Percentiles rank a stretch among this genome's conserved stretches.
These are phyloP conservation scores for Tricholoma terreum DNA, from an alignment of 768 basidiomycete species.

Conservation along the genomic window DNA sequence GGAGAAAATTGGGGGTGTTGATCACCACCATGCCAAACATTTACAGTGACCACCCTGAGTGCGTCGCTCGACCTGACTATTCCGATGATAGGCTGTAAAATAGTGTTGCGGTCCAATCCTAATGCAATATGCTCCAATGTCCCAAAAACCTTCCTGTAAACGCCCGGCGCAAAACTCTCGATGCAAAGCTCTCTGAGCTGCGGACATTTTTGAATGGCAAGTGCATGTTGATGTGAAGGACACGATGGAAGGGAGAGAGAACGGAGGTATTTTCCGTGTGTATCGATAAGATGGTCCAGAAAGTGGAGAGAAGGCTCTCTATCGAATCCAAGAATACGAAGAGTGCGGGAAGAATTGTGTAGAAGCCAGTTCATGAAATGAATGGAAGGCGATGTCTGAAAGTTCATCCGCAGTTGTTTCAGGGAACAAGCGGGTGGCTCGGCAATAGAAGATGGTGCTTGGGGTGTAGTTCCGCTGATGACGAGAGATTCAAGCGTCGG, in stretches of 20 bases:
- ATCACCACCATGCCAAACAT: slow-evolving; percentile 51
- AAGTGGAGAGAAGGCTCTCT: slow-evolving; percentile 55
- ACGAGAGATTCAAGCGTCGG: slow-evolving; percentile 53
- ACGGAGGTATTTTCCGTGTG: slow-evolving; percentile 47
- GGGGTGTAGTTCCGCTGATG: slow-evolving; percentile 57
- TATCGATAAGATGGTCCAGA: slow-evolving; percentile 51
- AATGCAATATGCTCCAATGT: slow-evolving; percentile 56
- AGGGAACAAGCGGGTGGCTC: slow-evolving; percentile 47
- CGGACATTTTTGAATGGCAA: slow-evolving; percentile 44
- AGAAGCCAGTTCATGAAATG: slow-evolving; percentile 73
- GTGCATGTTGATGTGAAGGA: slow-evolving; percentile 43
- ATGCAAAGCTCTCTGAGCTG: slow-evolving; percentile 53
- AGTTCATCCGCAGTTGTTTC: slow-evolving; percentile 57
- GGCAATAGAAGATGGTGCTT: slow-evolving; percentile 40
- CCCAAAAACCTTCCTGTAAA: slow-evolving; percentile 49
- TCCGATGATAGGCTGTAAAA: slow-evolving; percentile 53
- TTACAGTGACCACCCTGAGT: slow-evolving; percentile 50
- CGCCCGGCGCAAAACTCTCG: slow-evolving; percentile 49
- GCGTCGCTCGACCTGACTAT: slow-evolving; percentile 43
- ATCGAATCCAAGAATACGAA: slow-evolving; percentile 54
- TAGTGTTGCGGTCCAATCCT: slow-evolving; percentile 54
- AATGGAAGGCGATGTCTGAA: slow-evolving; percentile 57
- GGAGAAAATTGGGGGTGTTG: slow-evolving; percentile 47
- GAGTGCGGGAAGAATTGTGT: slow-evolving; percentile 47
- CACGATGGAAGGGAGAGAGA: slow-evolving; percentile 60